Base-by-base conservation (phyloP, 768 basidiomycete genomes). In the Tremella fuciformis region DNA sequence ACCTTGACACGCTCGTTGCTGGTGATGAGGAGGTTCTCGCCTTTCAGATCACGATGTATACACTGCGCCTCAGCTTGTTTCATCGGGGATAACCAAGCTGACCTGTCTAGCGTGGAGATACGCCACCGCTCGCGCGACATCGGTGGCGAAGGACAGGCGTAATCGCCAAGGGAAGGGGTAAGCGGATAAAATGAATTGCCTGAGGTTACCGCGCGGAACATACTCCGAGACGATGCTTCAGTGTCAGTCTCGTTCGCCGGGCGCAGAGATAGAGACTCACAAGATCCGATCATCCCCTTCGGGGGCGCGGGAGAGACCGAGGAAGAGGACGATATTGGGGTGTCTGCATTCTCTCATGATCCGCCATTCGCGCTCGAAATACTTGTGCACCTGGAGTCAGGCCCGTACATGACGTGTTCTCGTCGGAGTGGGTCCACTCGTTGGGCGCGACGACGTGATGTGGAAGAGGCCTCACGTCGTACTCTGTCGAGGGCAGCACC, bases 311-410 rank as follows among this genome's bases (percentile, higher is more conserved):
- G 66, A 70, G 22, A 76, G 51, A 13, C 94, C 94, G 48, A 98
- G 84, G 79, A 91, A 94, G 52, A 91, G 84, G 39, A 92, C 91
- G 62, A 96, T 89, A 71, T 93, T 91, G 8, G 90, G 89, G 78
- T 91, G 92, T 54, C 91, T 82, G 41, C 88, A 87, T 80, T 91
- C 89, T 71, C 84, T 82, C 91, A 97, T 96, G 26, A 98, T 84
- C 26, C 89, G 83, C 90, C 92, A 96, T 82, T 99, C 94, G n/a
- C 94, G 84, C 71, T 94, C 90, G 76, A 98, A 94, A 80, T 99
- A 98, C 78, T 99, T 99, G 67, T 86, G 70, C 16, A 70, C 73
- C 78, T 72, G 64, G 44, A 19, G 2, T 37, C 25, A 18, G 29
- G 29, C 11, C 29, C 4, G 11, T 4, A 4, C 29, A 34, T 34